Evolutionary conservation across 2,329 filamentous ascomycete species (phyloP).

Genomic region (Stachybotrys elegans): DNA sequence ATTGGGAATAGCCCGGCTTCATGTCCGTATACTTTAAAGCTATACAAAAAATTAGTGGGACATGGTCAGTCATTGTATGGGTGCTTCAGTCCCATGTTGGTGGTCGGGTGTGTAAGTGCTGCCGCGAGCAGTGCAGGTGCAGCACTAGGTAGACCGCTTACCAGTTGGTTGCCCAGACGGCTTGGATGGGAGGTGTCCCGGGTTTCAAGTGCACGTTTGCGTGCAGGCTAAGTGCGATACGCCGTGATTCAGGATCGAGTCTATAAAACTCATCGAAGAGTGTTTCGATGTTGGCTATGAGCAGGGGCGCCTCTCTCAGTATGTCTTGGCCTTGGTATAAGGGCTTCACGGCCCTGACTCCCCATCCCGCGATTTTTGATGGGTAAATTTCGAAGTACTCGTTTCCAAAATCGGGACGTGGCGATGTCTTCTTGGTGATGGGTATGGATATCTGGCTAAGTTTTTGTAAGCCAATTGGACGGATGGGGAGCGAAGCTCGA

Average conservation of each 20-base stretch:
- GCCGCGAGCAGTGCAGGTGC: no score
- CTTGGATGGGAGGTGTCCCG: slow-evolving; percentile 23
- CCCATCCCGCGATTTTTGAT: slow-evolving; percentile 39
- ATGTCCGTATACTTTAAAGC: slow-evolving; percentile 19
- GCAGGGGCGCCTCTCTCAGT: slow-evolving; percentile 38
- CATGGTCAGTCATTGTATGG: no score
- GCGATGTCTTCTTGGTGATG: background rate
- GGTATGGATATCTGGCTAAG: no score
- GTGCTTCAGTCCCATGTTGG: no score
- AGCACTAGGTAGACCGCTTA: slow-evolving; percentile 21
- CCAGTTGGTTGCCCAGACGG: slow-evolving; percentile 43
- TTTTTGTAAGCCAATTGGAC: no score
- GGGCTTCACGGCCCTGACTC: slow-evolving; percentile 37
- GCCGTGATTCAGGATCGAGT: slow-evolving; percentile 23
- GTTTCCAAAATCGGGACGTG: slow-evolving; percentile 27
- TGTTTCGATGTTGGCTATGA: slow-evolving; percentile 22
- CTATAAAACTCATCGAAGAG: slow-evolving; percentile 30
- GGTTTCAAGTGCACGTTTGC: slow-evolving; percentile 22
- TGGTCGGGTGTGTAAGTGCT: no score
- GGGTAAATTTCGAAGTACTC: slow-evolving; percentile 32
- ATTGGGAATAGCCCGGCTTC: slow-evolving; percentile 41
- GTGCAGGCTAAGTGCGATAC: slow-evolving; percentile 32
- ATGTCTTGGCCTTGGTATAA: slow-evolving; percentile 34
- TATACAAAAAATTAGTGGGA: slow-evolving; percentile 8
- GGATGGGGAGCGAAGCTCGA: no score